Evolutionary conservation across 1,284 basidiomycete species (phyloP).

Genomic region (Sanghuangporus baumii): DNA sequence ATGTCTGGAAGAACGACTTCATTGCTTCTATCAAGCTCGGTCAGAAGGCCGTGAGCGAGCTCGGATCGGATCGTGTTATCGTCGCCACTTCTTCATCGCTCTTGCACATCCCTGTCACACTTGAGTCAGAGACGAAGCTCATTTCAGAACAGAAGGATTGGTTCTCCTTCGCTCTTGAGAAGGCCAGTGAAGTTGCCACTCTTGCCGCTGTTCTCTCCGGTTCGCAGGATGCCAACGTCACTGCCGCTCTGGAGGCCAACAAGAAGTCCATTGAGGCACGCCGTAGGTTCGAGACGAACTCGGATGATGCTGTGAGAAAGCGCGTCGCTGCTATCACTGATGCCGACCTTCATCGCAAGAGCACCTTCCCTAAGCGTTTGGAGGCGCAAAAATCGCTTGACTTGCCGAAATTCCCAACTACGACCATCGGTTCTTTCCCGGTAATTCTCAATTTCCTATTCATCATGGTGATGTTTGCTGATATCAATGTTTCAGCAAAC

Average conservation of each 20-base stretch:
- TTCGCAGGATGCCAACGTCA: conserved; percentile 69
- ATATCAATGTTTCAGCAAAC: conserved; percentile 64
- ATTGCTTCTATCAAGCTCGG: conserved; percentile 76
- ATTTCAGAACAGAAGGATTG: conserved; percentile 91
- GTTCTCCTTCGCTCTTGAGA: conserved; percentile 99
- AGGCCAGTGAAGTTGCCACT: conserved; percentile 86
- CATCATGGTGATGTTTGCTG: not conserved
- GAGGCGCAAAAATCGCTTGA: conserved; percentile 88
- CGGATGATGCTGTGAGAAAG: conserved; percentile 93
- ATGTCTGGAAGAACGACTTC: conserved; percentile 99
- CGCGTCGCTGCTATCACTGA: conserved; percentile 90
- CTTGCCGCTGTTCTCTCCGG: conserved; percentile 81
- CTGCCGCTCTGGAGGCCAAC: conserved; percentile 81
- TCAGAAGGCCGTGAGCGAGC: conserved; percentile 78
- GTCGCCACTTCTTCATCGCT: conserved; percentile 97
- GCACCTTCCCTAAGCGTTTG: conserved; percentile 83
- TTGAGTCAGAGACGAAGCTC: conserved; percentile 91
- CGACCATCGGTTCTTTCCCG: conserved; percentile 98
- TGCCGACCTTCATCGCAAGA: conserved; percentile 88
- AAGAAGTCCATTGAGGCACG: conserved; percentile 90
- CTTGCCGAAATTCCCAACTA: conserved; percentile 97
- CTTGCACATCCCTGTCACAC: conserved; percentile 96
- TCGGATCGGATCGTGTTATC: conserved; percentile 87
- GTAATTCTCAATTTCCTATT: conserved; percentile 34
- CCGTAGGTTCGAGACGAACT: conserved; percentile 93